Evolutionary conservation across 139 green algal species (phyloP), one percentile per base, ranked within the genome.

Genomic region (Chlamydomonas schloesseri): DNA sequence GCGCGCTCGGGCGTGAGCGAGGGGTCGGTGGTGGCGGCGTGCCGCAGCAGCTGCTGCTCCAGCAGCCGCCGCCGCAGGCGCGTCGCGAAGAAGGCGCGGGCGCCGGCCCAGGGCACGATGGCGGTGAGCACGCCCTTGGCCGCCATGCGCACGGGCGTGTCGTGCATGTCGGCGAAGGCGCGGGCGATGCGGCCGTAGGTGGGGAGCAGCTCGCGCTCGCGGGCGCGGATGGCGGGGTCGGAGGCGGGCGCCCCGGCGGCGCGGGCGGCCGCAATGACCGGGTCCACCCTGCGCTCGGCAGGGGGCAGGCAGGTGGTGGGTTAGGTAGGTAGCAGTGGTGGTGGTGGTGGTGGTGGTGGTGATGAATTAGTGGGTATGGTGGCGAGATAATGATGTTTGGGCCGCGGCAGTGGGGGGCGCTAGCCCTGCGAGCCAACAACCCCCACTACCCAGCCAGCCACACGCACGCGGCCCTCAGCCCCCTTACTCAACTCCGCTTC

Each of bases 81-180:
- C 2, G 67, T 76, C 18, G 91, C 92, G 53, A 99, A 97, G 91
- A 98, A 99, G 42, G 82, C 33, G 46, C 98, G 93, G 0, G 97
- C 94, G 28, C 92, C 23, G 64, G 78, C 36, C 78, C 64, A 75
- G n/a, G 78, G 78, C 60, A 84, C 78, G 64, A 84, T 75, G 78
- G 78, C 78, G 42, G 64, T 67, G 11, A 84, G 78, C 17, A 83
- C 73, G 58, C 65, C 81, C 87, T 92, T 99, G 81, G 95, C 95
- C 55, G 94, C 81, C 98, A 99, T 99, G 88, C 98, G 94, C 47
- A 93, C 88, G 3, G 97, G 96, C 26, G 95, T 99, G 94, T 99
- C 98, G 89, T 99, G 98, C 95, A 99, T 97, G 89, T 98, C 96
- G 5, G 98, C 98, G 94, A 99, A 99, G 64, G 91, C 83, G 78